Percentiles rank a stretch among this genome's conserved stretches.
These are phyloP conservation scores for Rhodosporidiobolus odoratus DNA, from an alignment of 768 basidiomycete genomes.

Conservation along the genomic window DNA sequence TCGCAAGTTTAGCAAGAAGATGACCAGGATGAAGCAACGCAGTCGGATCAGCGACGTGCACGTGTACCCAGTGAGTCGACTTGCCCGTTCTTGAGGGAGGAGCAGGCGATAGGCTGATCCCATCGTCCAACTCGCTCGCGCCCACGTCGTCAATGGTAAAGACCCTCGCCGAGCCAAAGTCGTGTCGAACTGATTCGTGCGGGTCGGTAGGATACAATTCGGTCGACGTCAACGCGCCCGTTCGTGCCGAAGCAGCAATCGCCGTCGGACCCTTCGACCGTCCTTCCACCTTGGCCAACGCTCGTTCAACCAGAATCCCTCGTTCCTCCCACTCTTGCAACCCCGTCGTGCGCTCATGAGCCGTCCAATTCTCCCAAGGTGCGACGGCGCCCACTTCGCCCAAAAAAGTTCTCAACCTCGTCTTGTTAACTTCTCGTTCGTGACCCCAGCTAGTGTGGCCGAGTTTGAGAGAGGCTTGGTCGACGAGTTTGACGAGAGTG, in stretches of 20 bases:
- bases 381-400: constrained; percentile 67
- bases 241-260: too few relatives aligned
- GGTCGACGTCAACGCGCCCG: background rate
- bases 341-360: constrained; percentile 48
- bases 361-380: constrained; percentile 70
- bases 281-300: background rate
- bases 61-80: constrained; percentile 69
- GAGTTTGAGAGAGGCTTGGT: constrained; percentile 41
- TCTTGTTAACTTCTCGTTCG: constrained; percentile 9
- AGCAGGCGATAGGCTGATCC: constrained; percentile 72
- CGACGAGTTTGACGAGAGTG: constrained; percentile 59
- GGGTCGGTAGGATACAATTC: constrained; percentile 52
- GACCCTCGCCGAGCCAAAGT: constrained; percentile 73
- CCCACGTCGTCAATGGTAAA: constrained; percentile 76
- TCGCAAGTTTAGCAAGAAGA: constrained; percentile 58
- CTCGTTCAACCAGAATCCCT: background rate
- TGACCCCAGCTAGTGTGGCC: constrained; percentile 42
- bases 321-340: constrained; percentile 13
- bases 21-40: constrained; percentile 68
- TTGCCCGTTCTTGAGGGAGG: constrained; percentile 52
- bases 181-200: constrained; percentile 68
- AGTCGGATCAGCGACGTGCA: constrained; percentile 91
- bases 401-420: constrained; percentile 50
- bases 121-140: constrained; percentile 90
- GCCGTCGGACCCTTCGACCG: background rate